Percentiles rank a stretch among this genome's conserved stretches.
Evolutionary conservation across 2,329 filamentous ascomycete species (phyloP).

Genomic region (Talaromyces amestolkiae): DNA sequence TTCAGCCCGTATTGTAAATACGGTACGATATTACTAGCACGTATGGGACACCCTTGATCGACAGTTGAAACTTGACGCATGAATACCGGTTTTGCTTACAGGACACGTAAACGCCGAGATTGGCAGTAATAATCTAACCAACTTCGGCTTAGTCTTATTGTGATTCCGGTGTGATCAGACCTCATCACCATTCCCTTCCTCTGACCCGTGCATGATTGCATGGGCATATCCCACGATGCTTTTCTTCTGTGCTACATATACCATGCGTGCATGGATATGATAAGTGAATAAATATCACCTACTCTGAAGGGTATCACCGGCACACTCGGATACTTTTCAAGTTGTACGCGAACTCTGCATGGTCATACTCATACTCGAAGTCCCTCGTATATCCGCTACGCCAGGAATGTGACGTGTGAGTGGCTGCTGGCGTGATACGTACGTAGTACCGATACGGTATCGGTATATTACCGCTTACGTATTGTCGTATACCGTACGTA

Average conservation of each 20-base stretch:
- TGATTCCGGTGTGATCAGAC: slow-evolving; percentile 7
- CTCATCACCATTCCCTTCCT: not conserved
- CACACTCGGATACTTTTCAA: not conserved
- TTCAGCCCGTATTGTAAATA: not conserved
- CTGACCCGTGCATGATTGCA: not conserved
- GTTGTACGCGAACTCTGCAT: not conserved
- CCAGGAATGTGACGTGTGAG: slow-evolving; percentile 10
- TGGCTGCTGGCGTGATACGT: not conserved
- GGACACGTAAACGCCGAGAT: not conserved
- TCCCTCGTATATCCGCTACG: not conserved
- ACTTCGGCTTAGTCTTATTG: not conserved
- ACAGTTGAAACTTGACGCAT: not conserved
- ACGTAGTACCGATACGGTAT: slow-evolving; percentile 1
- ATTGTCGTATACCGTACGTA: not conserved
- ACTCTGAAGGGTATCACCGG: not conserved
- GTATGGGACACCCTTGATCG: not conserved
- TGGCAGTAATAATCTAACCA: not conserved
- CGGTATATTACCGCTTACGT: not conserved
- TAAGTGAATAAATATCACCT: not conserved
- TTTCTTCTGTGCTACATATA: not conserved
- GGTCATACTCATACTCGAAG: not conserved
- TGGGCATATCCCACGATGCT: not conserved
- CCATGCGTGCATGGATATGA: not conserved
- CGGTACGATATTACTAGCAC: not conserved
- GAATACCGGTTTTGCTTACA: not conserved